phyloP scores from a whole-genome alignment of 2,329 filamentous ascomycete genomes.

The Alternaria incomplexa region DNA sequence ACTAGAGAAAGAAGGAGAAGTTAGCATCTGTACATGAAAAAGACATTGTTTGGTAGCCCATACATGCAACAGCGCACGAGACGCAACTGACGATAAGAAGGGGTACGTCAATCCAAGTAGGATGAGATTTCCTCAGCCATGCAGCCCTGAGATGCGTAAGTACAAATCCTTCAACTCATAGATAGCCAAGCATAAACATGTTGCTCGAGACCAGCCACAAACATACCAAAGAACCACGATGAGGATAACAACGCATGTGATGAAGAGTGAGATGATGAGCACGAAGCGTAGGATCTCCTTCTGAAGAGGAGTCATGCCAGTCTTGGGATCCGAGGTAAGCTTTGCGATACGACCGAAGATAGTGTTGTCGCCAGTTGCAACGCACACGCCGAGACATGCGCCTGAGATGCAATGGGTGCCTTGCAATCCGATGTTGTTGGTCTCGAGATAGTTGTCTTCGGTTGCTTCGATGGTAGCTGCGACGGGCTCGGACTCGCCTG shows the following conservation, averaged over 20 bases:
- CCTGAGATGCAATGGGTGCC: slow-evolving; percentile 81
- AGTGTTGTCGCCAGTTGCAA: slow-evolving; percentile 74
- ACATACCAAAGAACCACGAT: slow-evolving; percentile 70
- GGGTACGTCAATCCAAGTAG: slow-evolving; percentile 74
- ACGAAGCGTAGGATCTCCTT: slow-evolving; percentile 77
- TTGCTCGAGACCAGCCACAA: neutral
- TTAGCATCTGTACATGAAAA: neutral
- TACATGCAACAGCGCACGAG: slow-evolving; percentile 57
- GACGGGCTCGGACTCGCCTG: slow-evolving; percentile 70
- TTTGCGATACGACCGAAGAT: slow-evolving; percentile 79
- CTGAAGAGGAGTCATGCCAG: slow-evolving; percentile 71
- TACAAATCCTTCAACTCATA: neutral
- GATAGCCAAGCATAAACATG: neutral
- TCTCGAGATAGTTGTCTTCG: slow-evolving; percentile 78
- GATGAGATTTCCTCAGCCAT: slow-evolving; percentile 71
- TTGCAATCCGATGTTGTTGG: slow-evolving; percentile 75
- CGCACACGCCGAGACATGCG: slow-evolving; percentile 69
- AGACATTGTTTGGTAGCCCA: neutral
- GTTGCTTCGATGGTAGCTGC: slow-evolving; percentile 66
- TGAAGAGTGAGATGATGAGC: slow-evolving; percentile 70
- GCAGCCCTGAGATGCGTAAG: slow-evolving; percentile 59
- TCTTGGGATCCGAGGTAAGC: slow-evolving; percentile 72
- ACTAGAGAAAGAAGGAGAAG: slow-evolving; percentile 39
- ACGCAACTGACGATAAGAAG: slow-evolving; percentile 76
- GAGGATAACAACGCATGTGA: slow-evolving; percentile 68